These are phyloP conservation scores for Lasiosphaeriaceae sp. DNA, from an alignment of 495 filamentous ascomycete genomes.

Conservation along the genomic window DNA sequence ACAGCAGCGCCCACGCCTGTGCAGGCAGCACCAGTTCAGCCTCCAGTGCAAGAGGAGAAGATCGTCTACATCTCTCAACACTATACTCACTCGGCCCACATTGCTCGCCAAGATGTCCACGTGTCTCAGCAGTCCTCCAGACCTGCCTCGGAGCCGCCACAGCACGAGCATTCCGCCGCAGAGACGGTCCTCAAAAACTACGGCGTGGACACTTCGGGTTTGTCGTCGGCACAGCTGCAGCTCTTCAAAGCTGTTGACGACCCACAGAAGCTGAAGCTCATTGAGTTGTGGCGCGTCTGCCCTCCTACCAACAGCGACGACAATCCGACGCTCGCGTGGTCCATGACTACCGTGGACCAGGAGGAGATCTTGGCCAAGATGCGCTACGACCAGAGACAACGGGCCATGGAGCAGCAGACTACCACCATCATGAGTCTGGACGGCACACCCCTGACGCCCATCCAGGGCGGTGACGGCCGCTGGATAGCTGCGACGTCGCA, in stretches of 20 bases:
- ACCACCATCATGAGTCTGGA: conserved; percentile 39
- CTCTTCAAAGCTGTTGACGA: conserved; percentile 58
- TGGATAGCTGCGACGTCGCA: conserved; percentile 34
- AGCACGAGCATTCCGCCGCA: conserved; percentile 38
- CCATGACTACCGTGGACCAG: conserved; percentile 45
- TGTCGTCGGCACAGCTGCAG: conserved; percentile 55
- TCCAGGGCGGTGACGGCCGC: conserved; percentile 47
- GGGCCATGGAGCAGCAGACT: conserved; percentile 25
- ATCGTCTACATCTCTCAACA: conserved; percentile 68
- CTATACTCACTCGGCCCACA: conserved; percentile 69
- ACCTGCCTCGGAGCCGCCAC: conserved; percentile 46
- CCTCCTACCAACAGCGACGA: conserved; percentile 40
- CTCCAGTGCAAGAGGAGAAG: conserved; percentile 26
- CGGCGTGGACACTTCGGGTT: conserved; percentile 49
- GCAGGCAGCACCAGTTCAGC: conserved; percentile 25
- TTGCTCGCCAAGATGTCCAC: conserved; percentile 29
- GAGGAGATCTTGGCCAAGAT: conserved; percentile 47
- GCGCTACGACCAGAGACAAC: conserved; percentile 47
- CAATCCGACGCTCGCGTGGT: conserved; percentile 42
- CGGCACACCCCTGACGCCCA: conserved; percentile 47
- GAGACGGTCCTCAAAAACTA: conserved; percentile 40
- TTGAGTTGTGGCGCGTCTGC: conserved; percentile 65
- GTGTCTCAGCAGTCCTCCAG: conserved; percentile 25
- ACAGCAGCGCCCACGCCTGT: conserved; percentile 25
- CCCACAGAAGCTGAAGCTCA: conserved; percentile 54